A percentile compares a stretch with the other conserved stretches of the same genome.
Conservation (phyloP, 305 asterid species). For the Fraxinus greggii region DNA sequence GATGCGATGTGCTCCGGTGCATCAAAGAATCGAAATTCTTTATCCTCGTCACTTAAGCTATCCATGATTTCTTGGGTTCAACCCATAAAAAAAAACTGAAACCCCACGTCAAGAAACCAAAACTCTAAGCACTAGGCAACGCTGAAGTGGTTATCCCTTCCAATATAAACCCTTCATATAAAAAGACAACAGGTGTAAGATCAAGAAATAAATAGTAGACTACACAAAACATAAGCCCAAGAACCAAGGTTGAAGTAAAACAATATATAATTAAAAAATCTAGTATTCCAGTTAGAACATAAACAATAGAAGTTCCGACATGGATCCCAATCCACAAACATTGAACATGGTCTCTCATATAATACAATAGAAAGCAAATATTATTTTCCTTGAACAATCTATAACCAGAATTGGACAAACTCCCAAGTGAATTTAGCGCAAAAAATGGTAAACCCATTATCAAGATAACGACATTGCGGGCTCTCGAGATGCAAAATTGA, state of each 20-base stretch:
- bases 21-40: slow-evolving; percentile 61
- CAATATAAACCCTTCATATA: slow-evolving; percentile 48
- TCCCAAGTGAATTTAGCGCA: slow-evolving; percentile 28
- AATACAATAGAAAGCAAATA: background rate
- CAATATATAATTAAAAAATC: slow-evolving; percentile 25
- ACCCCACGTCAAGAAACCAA: slow-evolving; percentile 45
- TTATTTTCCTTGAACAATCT: background rate
- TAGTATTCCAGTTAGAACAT: slow-evolving; percentile 40
- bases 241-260: slow-evolving; percentile 54
- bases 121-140: slow-evolving; percentile 47
- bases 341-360: slow-evolving; percentile 60
- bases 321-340: slow-evolving; percentile 85
- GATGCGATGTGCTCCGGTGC: slow-evolving; percentile 58
- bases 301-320: slow-evolving; percentile 66
- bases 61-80: slow-evolving; percentile 67
- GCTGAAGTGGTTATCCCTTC: slow-evolving; percentile 40
- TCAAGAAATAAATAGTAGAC: slow-evolving; percentile 21
- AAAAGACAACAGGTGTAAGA: slow-evolving; percentile 29
- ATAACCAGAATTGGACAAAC: slow-evolving; percentile 24
- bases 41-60: slow-evolving; percentile 46
- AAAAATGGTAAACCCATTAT: slow-evolving; percentile 36
- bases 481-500: slow-evolving; percentile 28
- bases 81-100: slow-evolving; percentile 47
- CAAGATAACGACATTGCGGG: slow-evolving; percentile 43
- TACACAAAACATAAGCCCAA: slow-evolving; percentile 42